Percentiles rank a stretch among this genome's conserved stretches.
phyloP scores from a whole-genome alignment of 1,284 basidiomycete genomes.

The Leccinum laetum region DNA sequence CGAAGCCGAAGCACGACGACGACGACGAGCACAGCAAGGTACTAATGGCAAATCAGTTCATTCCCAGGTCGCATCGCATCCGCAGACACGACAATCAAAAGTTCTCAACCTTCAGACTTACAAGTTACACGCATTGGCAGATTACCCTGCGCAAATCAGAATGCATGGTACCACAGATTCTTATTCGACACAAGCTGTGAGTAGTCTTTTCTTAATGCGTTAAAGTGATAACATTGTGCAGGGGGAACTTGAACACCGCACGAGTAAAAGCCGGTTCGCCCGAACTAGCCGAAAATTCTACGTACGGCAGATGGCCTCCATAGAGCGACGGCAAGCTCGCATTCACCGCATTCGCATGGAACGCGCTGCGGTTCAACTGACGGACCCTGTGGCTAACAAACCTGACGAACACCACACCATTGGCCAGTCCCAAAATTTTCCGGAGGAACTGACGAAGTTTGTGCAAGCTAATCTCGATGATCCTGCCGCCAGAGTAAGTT shows the following conservation, averaged over 20 bases:
- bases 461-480: not conserved
- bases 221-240: not conserved
- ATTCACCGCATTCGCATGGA: not conserved
- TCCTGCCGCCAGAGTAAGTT: not conserved
- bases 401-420: slow-evolving; percentile 17
- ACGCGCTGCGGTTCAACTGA: not conserved
- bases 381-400: not conserved
- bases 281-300: not conserved
- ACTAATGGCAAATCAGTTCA: not conserved
- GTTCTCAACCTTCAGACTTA: not conserved
- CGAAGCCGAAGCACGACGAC: not conserved
- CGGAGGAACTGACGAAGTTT: slow-evolving; percentile 16
- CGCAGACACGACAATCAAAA: not conserved
- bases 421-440: slow-evolving; percentile 12
- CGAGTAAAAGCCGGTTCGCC: not conserved
- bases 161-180: no score
- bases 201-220: no score
- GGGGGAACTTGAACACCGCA: not conserved
- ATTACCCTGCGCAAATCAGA: not conserved
- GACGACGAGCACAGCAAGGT: not conserved
- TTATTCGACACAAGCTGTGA: no score
- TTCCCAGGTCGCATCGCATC: not conserved
- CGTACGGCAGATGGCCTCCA: not conserved
- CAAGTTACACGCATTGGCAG: not conserved
- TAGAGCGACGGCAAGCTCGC: not conserved